A percentile compares a stretch with the other conserved stretches of the same genome.
Evolutionary conservation across 306 rosid genomes (phyloP).

Genomic region (Acacia crassicarpa): DNA sequence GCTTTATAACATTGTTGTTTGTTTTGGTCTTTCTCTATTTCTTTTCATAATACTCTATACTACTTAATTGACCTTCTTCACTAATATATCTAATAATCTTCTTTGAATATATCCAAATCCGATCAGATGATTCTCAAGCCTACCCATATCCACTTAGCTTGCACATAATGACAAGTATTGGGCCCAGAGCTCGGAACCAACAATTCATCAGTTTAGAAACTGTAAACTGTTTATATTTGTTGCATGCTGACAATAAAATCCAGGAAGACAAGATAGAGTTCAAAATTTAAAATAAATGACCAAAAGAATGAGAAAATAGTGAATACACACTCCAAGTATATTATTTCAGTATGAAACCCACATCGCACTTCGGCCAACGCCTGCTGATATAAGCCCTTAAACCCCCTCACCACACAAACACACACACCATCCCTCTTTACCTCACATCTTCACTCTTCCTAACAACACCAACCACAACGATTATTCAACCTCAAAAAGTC

Average conservation of each 20-base stretch:
- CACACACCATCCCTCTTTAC: not conserved
- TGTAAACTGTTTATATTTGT: too few species aligned
- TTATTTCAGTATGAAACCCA: not conserved
- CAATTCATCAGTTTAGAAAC: too few species aligned
- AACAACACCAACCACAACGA: not conserved
- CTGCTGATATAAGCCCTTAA: not conserved
- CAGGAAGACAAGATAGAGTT: too few species aligned
- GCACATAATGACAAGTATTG: too few species aligned
- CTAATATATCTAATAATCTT: too few species aligned
- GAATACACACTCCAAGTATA: not conserved
- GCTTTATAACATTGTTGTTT: too few species aligned
- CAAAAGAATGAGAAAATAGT: not conserved
- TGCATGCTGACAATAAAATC: too few species aligned
- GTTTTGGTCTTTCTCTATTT: too few species aligned
- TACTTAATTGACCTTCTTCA: too few species aligned
- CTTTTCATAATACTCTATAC: too few species aligned
- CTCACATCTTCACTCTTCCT: not conserved
- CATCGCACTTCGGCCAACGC: not conserved
- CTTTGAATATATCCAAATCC: too few species aligned
- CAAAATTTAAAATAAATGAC: not conserved
- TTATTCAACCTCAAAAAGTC: not conserved
- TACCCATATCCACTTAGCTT: not conserved
- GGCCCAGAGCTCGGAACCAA: too few species aligned
- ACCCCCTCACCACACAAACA: not conserved
- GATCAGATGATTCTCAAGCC: not conserved